Evolutionary conservation across 2,329 filamentous ascomycete genomes (phyloP).

Genomic region (Lecanicillium sp.): DNA sequence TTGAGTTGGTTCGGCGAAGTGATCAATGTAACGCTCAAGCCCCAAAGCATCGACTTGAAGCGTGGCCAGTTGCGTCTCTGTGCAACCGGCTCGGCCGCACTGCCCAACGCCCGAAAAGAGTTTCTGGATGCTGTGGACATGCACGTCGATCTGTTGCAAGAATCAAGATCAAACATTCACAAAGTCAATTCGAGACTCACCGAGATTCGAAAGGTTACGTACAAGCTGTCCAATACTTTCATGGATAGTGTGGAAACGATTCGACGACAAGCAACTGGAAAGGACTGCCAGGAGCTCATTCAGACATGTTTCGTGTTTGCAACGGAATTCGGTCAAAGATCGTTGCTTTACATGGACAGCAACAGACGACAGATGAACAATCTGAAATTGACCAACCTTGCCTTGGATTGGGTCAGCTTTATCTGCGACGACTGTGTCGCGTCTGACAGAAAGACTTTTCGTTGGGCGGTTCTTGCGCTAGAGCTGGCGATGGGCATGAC

Average conservation of each 20-base stretch:
- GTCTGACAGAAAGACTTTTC: slow-evolving; percentile 90
- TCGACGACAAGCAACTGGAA: slow-evolving; percentile 71
- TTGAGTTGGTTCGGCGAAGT: slow-evolving; percentile 77
- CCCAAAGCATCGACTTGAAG: slow-evolving; percentile 79
- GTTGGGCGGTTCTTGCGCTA: slow-evolving; percentile 91
- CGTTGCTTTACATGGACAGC: slow-evolving; percentile 89
- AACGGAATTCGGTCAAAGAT: slow-evolving; percentile 96
- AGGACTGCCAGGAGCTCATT: slow-evolving; percentile 90
- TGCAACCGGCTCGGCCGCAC: slow-evolving; percentile 74
- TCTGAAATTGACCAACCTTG: slow-evolving; percentile 85
- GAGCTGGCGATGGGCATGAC: slow-evolving; percentile 99
- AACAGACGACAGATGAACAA: slow-evolving; percentile 97
- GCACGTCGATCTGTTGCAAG: slow-evolving; percentile 82
- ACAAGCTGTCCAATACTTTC: slow-evolving; percentile 94
- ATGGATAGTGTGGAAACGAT: slow-evolving; percentile 98
- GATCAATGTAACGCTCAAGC: slow-evolving; percentile 63
- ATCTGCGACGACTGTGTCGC: slow-evolving; percentile 96
- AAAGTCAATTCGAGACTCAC: slow-evolving; percentile 87
- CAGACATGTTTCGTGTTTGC: slow-evolving; percentile 98
- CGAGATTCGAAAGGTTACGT: slow-evolving; percentile 92
- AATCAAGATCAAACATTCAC: slow-evolving; percentile 86
- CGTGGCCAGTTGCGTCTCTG: slow-evolving; percentile 80
- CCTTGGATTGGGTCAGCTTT: slow-evolving; percentile 95
- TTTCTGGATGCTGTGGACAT: slow-evolving; percentile 76
- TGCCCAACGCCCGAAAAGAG: slow-evolving; percentile 70